phyloP scores from a whole-genome alignment of 345 rosid genomes.

The Dovyalis caffra region DNA sequence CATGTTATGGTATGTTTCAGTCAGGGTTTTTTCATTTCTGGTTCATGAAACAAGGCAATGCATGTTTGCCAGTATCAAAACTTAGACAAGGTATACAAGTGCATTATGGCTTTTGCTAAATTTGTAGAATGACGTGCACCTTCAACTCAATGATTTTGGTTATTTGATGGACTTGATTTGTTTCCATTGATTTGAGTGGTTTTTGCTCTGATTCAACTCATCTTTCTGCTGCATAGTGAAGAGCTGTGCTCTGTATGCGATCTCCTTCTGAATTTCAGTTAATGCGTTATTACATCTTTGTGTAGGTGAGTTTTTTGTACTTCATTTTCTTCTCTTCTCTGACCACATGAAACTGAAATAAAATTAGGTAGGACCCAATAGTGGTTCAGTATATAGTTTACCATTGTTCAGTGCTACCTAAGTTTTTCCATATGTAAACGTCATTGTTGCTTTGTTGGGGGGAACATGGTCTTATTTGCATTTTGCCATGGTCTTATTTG shows the following conservation, averaged over 20 bases:
- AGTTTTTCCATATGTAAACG: neutral
- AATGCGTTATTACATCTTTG: neutral
- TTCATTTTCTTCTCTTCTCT: neutral
- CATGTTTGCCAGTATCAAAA: constrained; percentile 24
- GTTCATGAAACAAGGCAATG: constrained; percentile 4
- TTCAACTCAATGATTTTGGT: constrained; percentile 9
- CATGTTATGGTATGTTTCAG: constrained; percentile 14
- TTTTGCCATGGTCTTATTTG: neutral
- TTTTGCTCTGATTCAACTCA: neutral
- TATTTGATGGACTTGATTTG: constrained; percentile 8
- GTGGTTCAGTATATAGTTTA: neutral
- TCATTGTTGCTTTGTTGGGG: neutral
- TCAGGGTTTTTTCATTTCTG: constrained; percentile 16
- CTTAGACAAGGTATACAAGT: constrained; percentile 9
- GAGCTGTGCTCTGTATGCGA: neutral
- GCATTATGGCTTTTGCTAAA: constrained; percentile 16
- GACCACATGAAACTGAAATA: neutral
- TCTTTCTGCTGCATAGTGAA: neutral
- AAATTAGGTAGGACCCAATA: neutral
- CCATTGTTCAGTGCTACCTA: neutral
- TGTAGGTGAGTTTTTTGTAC: neutral
- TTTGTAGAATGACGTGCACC: constrained; percentile 23
- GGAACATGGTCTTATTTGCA: neutral
- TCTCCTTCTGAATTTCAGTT: neutral
- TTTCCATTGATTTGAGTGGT: neutral